Percentiles rank a stretch among this genome's conserved stretches.
phyloP scores from a whole-genome alignment of 73 alveolate genomes.

The Paramecium sonneborni region DNA sequence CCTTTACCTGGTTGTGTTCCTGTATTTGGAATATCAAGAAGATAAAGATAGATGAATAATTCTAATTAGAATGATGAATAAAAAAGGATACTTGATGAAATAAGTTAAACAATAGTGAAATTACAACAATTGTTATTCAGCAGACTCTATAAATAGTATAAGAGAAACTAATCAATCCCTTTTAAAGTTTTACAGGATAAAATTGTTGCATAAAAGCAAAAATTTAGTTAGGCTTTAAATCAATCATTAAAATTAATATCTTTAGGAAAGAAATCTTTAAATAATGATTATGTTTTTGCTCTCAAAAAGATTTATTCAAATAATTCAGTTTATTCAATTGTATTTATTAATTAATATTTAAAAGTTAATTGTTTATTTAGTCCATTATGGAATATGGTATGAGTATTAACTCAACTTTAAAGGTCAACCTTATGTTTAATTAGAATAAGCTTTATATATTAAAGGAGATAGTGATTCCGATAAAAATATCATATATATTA shows the following conservation, averaged over 20 bases:
- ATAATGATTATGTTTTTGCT: neutral
- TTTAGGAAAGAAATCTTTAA: neutral
- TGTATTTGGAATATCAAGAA: neutral
- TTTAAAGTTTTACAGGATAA: neutral
- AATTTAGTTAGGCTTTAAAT: neutral
- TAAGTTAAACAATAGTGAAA: neutral
- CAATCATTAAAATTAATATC: neutral
- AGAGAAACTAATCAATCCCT: neutral
- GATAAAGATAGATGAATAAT: neutral
- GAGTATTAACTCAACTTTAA: neutral
- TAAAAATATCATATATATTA: neutral
- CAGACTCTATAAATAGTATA: neutral
- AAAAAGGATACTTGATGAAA: neutral
- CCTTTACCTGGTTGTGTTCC: neutral
- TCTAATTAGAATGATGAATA: neutral
- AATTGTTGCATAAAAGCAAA: neutral
- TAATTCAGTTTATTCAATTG: neutral
- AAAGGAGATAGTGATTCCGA: neutral
- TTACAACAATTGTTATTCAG: neutral
- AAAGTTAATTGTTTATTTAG: neutral
- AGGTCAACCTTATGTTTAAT: neutral
- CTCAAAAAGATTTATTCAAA: neutral
- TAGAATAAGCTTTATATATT: slow-evolving; percentile 5
- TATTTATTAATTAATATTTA: neutral
- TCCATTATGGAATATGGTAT: neutral